phyloP scores from a whole-genome alignment of 225 moss, liverwort and hornwort species.

The Polytrichum commune region DNA sequence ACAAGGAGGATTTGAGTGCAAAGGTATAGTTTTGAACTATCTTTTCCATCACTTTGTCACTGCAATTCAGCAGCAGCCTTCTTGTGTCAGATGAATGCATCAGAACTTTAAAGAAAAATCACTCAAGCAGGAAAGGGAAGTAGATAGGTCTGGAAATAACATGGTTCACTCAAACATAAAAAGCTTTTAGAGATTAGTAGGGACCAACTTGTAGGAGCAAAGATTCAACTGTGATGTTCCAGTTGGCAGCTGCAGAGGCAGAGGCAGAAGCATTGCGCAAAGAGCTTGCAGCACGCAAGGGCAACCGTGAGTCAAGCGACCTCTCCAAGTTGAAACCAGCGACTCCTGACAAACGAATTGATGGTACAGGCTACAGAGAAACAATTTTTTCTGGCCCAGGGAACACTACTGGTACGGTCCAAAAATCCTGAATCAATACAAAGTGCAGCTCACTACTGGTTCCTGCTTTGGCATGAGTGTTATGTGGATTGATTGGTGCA shows the following conservation, averaged over 20 bases:
- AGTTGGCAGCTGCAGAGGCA: conserved; percentile 99
- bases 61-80: not conserved
- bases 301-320: conserved; percentile 40
- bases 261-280: conserved; percentile 87
- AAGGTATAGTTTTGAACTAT: conserved; percentile 35
- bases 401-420: conserved; percentile 39
- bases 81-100: no score
- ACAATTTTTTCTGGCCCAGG: conserved; percentile 86
- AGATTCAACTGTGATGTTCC: conserved; percentile 75
- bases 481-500: no score
- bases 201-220: conserved; percentile 4
- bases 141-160: not conserved
- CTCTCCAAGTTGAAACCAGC: conserved; percentile 79
- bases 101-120: not conserved
- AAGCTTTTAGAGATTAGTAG: not conserved
- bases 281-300: conserved; percentile 71
- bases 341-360: conserved; percentile 85
- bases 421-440: no score
- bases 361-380: conserved; percentile 96
- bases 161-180: not conserved
- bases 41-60: not conserved
- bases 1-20: conserved; percentile 53
- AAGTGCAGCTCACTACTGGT: no score
- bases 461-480: no score
- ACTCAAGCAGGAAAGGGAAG: not conserved